Evolutionary conservation across 345 rosid genomes (phyloP).

Genomic region (Rhizophora apiculata): DNA sequence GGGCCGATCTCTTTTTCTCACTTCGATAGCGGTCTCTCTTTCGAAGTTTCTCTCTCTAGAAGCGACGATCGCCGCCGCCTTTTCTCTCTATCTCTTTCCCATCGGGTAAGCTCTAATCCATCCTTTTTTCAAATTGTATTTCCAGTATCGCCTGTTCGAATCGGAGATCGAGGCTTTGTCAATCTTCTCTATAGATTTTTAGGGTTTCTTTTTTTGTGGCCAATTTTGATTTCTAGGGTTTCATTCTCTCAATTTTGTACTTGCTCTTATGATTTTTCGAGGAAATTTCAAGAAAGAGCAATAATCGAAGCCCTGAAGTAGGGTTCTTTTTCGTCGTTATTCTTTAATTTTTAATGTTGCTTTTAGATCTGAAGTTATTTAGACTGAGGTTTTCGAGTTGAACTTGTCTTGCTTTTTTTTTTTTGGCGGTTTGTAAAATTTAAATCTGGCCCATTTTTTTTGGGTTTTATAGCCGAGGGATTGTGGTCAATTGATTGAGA

Average conservation of each 20-base stretch:
- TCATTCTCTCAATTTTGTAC: background rate
- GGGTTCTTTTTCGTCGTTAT: background rate
- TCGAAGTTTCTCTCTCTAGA: slow-evolving; percentile 13
- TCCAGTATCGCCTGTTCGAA: background rate
- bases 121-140: background rate
- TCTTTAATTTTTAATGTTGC: slow-evolving; percentile 11
- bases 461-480: background rate
- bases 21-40: background rate
- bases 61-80: slow-evolving; percentile 22
- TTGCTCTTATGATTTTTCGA: background rate
- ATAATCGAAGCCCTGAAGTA: background rate
- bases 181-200: background rate
- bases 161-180: background rate
- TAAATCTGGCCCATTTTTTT: background rate
- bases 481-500: slow-evolving; percentile 2
- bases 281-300: background rate
- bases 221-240: slow-evolving; percentile 13
- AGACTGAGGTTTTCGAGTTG: slow-evolving; percentile 15
- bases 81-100: background rate
- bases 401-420: background rate
- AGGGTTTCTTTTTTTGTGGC: background rate
- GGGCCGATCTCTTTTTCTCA: slow-evolving; percentile 7
- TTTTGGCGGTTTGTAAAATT: background rate
- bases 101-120: slow-evolving; percentile 29
- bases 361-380: slow-evolving; percentile 17